Base-by-base conservation (phyloP, 2,329 filamentous ascomycete genomes). In the Botryosphaeria dothidea region DNA sequence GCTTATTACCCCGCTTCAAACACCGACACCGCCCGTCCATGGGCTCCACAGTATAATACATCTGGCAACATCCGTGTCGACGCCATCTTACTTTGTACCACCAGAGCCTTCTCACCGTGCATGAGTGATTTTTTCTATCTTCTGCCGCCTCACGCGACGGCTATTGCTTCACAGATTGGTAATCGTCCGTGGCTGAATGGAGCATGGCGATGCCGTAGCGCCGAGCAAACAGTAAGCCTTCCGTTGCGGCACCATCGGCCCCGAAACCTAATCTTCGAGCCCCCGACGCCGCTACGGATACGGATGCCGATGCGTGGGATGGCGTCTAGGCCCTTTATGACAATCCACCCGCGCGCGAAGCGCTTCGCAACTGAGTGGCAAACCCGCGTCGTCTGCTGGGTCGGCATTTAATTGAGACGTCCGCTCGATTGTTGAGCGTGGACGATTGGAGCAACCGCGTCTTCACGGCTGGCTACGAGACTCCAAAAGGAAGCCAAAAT, bases 211-310 rank as follows among this genome's bases (percentile, higher is more conserved):
- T 25, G 34, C 31, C 51, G 51, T 19, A 52, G 11, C 31, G 36
- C 11, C 21, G 29, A 43, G 52, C 11, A 51, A 54, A 41, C n/a
- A 41, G 52, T 31, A 41, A 34, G 29, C 17, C 49, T 34, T 38
- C 52, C 19, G 52, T 27, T 21, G 31, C 34, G 52, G 17, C 52
- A 9, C 2, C 36, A n/a, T 29, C 54, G 54, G 54, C 8, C 17
- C 54, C 54, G 23, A 45, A 58, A 45, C 54, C 54, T 58, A 45
- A 58, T 58, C 36, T 43, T 58, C 54, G 23, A 19, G 25, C 34
- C 15, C 17, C 21, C 36, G 36, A 19, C 36, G 36, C 41, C 19
- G 41, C 15, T 5, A 36, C 49, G 49, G 19, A 15, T 23, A n/a
- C n/a, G 38, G 15, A 13, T 46, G 43, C 43, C 43, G 43, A 9